These are phyloP conservation scores for Marsdenia floribunda DNA, from an alignment of 257 asterid species.

Conservation along the genomic window DNA sequence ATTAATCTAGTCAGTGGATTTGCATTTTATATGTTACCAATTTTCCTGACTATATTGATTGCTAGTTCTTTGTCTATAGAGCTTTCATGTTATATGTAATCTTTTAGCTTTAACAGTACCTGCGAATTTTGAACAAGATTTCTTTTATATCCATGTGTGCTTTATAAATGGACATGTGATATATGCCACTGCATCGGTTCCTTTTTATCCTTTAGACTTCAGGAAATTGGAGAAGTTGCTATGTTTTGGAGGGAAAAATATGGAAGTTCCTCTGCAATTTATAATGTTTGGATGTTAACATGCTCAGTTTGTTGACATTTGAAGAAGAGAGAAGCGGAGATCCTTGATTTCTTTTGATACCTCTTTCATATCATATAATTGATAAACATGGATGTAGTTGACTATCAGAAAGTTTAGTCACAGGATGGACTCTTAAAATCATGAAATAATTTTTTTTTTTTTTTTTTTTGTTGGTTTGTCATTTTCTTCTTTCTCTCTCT, in stretches of 20 bases:
- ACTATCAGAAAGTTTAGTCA: not conserved
- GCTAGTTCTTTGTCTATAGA: not conserved
- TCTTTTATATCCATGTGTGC: not conserved
- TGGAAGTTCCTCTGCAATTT: not conserved
- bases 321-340: not conserved
- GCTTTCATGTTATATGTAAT: not conserved
- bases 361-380: not conserved
- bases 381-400: not conserved
- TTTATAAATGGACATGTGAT: not conserved
- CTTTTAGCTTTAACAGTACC: not conserved
- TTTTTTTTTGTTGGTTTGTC: slow-evolving; percentile 14
- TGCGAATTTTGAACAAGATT: not conserved
- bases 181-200: not conserved
- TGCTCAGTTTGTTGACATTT: not conserved
- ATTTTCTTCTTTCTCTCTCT: slow-evolving; percentile 23
- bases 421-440: slow-evolving; percentile 5
- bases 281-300: not conserved
- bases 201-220: not conserved
- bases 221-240: not conserved
- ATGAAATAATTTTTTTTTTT: not conserved
- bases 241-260: not conserved
- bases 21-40: not conserved
- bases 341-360: not conserved
- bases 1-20: not conserved
- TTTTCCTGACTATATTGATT: not conserved